phyloP scores from a whole-genome alignment of 2,329 filamentous ascomycete genomes.

The Aquanectria penicillioides region DNA sequence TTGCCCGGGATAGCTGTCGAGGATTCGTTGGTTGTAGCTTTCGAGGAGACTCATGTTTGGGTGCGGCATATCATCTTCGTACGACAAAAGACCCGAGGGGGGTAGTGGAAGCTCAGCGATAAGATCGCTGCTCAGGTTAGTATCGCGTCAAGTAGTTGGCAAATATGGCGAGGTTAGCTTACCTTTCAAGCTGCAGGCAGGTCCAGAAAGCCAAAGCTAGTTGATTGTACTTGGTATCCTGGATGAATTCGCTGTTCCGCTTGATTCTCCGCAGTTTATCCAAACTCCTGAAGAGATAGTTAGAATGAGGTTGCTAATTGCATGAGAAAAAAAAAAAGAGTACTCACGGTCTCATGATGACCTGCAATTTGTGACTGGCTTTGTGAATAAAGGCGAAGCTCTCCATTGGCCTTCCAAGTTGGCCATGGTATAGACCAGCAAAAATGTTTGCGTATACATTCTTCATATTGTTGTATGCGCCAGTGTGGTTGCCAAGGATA shows the following conservation, averaged over 20 bases:
- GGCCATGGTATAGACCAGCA: slow-evolving; percentile 88
- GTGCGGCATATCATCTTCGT: slow-evolving; percentile 72
- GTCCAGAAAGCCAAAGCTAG: slow-evolving; percentile 89
- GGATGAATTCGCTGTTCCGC: slow-evolving; percentile 49
- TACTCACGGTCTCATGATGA: slow-evolving; percentile 79
- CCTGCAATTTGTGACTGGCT: slow-evolving; percentile 69
- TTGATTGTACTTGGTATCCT: slow-evolving; percentile 64
- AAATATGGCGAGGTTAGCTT: slow-evolving; percentile 29
- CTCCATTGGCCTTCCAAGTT: slow-evolving; percentile 86
- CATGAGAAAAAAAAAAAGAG: background rate
- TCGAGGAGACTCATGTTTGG: slow-evolving; percentile 64
- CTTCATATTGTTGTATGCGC: slow-evolving; percentile 80
- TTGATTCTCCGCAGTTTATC: slow-evolving; percentile 58
- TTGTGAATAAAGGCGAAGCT: slow-evolving; percentile 74
- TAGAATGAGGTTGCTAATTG: background rate
- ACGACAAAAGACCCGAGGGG: slow-evolving; percentile 69
- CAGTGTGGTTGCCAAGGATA: slow-evolving; percentile 84
- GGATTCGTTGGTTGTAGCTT: slow-evolving; percentile 57
- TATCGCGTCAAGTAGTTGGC: background rate
- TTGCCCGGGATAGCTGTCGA: slow-evolving; percentile 70
- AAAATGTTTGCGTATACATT: slow-evolving; percentile 88
- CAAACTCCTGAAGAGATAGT: slow-evolving; percentile 53
- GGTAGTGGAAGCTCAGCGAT: slow-evolving; percentile 81
- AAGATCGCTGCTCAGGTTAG: slow-evolving; percentile 74
- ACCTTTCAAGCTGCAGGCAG: slow-evolving; percentile 92